A percentile compares a stretch with the other conserved stretches of the same genome.
These are phyloP conservation scores for Austroboletus festivus DNA, from an alignment of 768 basidiomycete species.

Conservation along the genomic window DNA sequence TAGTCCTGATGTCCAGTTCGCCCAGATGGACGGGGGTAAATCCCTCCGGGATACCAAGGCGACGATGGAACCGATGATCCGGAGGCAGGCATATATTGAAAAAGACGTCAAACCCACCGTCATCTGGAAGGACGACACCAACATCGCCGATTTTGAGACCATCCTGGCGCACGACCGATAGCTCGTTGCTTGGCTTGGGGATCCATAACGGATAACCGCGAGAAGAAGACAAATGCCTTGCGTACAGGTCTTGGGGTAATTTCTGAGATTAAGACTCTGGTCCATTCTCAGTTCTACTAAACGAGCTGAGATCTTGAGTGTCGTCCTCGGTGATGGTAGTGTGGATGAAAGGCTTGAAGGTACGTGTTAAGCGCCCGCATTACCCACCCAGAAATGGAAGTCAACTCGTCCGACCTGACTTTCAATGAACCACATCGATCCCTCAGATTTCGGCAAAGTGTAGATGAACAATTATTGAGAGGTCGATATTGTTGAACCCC, in stretches of 20 bases:
- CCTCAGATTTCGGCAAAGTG: too few relatives aligned
- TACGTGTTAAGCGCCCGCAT: too few relatives aligned
- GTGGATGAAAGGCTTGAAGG: too few relatives aligned
- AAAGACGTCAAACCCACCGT: too few relatives aligned
- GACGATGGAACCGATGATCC: conserved; percentile 21
- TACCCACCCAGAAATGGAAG: neutral
- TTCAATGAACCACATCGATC: too few relatives aligned
- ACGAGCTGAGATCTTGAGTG: too few relatives aligned
- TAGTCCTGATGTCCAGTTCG: conserved; percentile 4
- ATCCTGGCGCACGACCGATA: conserved; percentile 20
- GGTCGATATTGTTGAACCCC: too few relatives aligned
- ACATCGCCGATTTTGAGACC: conserved; percentile 36
- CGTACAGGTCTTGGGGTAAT: conserved; percentile 17
- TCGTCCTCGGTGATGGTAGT: too few relatives aligned
- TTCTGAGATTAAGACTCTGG: too few relatives aligned
- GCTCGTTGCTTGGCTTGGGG: conserved; percentile 24
- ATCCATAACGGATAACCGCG: conserved; percentile 33
- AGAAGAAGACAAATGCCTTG: conserved; percentile 7
- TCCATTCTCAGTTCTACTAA: too few relatives aligned
- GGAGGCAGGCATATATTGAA: conserved; percentile 26
- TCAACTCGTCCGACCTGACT: neutral
- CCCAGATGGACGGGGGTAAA: conserved; percentile 20
- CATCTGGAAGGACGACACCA: conserved; percentile 19
- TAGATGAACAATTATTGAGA: conserved; percentile 7
- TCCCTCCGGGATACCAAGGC: conserved; percentile 23